These are phyloP conservation scores for Pisolithus albus DNA, from an alignment of 768 basidiomycete species.

Conservation along the genomic window DNA sequence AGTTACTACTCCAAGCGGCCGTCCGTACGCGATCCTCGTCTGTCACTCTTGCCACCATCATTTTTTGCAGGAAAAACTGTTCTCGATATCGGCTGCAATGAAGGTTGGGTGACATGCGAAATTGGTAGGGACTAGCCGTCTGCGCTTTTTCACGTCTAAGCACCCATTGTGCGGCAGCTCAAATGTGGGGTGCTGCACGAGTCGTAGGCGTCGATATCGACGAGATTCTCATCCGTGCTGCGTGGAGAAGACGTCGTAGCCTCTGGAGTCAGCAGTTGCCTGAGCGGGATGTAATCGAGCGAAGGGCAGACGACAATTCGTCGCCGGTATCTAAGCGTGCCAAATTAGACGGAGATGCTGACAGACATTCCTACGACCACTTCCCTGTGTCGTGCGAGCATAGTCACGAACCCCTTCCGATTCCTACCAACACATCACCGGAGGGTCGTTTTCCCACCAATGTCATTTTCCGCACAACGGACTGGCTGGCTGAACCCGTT, in stretches of 20 bases:
- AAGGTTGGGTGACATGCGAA: conserved; percentile 80
- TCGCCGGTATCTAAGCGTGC: conserved; percentile 7
- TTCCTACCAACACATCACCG: conserved; percentile 37
- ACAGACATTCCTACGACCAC: conserved; percentile 34
- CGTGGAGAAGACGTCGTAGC: conserved; percentile 64
- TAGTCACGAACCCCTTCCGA: conserved; percentile 66
- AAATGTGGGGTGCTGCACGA: conserved; percentile 50
- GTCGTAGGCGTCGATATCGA: conserved; percentile 87
- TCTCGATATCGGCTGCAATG: conserved; percentile 83
- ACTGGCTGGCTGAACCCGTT: conserved; percentile 67
- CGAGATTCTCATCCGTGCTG: conserved; percentile 59
- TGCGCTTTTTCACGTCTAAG: not conserved
- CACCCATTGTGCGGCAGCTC: conserved; percentile 39
- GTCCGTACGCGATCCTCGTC: conserved; percentile 51
- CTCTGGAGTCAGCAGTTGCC: conserved; percentile 62
- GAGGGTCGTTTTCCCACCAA: conserved; percentile 68
- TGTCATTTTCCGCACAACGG: conserved; percentile 58
- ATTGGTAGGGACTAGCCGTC: conserved; percentile 48
- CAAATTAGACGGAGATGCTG: conserved; percentile 2
- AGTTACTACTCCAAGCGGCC: conserved; percentile 80
- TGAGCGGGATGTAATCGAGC: not conserved
- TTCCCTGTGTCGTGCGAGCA: conserved; percentile 77
- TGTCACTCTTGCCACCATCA: conserved; percentile 49
- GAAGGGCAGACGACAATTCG: not conserved
- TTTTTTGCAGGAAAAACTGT: conserved; percentile 54